These are phyloP conservation scores for Metarhizium robertsii DNA, from an alignment of 2,329 filamentous ascomycete species.

Conservation along the genomic window DNA sequence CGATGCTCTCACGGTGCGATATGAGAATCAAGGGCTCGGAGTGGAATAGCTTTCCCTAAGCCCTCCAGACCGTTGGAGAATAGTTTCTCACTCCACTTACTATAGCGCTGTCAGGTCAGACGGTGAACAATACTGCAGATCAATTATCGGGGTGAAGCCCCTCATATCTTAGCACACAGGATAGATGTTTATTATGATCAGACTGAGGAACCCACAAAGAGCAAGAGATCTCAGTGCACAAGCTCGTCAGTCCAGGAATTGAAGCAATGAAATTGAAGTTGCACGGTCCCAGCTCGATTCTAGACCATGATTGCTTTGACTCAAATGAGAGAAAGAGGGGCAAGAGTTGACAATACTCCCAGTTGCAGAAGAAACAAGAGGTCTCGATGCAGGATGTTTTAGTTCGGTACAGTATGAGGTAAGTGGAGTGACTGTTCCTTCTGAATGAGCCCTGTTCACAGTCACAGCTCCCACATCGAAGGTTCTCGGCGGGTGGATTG, in stretches of 20 bases:
- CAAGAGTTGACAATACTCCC: too few relatives aligned
- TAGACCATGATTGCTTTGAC: too few relatives aligned
- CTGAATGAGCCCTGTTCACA: too few relatives aligned
- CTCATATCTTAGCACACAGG: neutral
- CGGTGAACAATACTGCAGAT: neutral
- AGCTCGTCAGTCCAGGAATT: neutral
- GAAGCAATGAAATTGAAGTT: neutral
- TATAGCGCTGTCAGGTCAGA: neutral
- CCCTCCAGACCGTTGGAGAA: neutral
- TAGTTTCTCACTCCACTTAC: neutral
- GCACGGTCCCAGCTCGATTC: too few relatives aligned
- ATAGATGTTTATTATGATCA: neutral
- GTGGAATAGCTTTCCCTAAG: neutral
- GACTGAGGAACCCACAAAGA: neutral
- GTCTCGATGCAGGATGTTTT: too few relatives aligned
- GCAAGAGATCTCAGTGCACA: neutral
- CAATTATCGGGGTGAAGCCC: neutral
- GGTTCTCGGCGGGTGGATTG: too few relatives aligned
- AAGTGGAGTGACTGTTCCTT: too few relatives aligned
- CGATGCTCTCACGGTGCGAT: conserved; percentile 25
- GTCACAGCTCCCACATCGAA: too few relatives aligned
- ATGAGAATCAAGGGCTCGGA: conserved; percentile 15
- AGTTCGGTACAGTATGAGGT: too few relatives aligned
- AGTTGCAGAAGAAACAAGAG: too few relatives aligned
- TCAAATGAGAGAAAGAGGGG: too few relatives aligned